Evolutionary conservation across 495 filamentous ascomycete species (phyloP).

Genomic region (Penicillium antarcticum): DNA sequence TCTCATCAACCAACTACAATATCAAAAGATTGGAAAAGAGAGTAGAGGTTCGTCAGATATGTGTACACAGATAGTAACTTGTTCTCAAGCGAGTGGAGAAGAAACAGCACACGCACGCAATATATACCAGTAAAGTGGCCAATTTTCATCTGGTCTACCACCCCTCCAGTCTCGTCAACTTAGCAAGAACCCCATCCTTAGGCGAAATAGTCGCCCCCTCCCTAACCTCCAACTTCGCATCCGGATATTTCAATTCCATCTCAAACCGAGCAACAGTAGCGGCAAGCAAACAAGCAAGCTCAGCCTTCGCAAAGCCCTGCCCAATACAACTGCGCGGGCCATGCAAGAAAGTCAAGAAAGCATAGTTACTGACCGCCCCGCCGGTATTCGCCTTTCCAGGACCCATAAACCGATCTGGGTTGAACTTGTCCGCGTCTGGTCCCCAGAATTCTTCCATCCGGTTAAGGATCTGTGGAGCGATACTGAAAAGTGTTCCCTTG

Average conservation of each 20-base stretch:
- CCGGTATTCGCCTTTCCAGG: conserved; percentile 47
- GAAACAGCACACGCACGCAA: too few species aligned
- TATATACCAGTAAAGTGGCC: too few species aligned
- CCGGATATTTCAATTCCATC: conserved; percentile 58
- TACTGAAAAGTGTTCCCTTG: conserved; percentile 49
- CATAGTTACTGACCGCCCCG: conserved; percentile 60
- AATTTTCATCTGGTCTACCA: too few species aligned
- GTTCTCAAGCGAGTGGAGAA: too few species aligned
- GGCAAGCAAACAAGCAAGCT: conserved; percentile 81
- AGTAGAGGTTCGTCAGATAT: too few species aligned
- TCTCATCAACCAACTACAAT: too few species aligned
- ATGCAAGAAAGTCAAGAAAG: conserved; percentile 80
- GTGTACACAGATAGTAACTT: too few species aligned
- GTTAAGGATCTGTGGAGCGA: conserved; percentile 61
- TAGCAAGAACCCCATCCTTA: conserved; percentile 59
- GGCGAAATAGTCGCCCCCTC: conserved; percentile 61
- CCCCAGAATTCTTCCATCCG: conserved; percentile 79
- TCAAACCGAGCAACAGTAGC: conserved; percentile 68
- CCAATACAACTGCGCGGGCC: conserved; percentile 84
- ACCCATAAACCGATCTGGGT: conserved; percentile 74
- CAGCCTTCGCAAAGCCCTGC: conserved; percentile 72
- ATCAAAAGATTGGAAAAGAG: too few species aligned
- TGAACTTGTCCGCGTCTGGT: conserved; percentile 71
- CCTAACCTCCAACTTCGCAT: conserved; percentile 57
- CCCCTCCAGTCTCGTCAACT: conserved; percentile 58